Base-by-base conservation (phyloP, 2,329 filamentous ascomycete genomes). In the Berkeleyomyces basicola region DNA sequence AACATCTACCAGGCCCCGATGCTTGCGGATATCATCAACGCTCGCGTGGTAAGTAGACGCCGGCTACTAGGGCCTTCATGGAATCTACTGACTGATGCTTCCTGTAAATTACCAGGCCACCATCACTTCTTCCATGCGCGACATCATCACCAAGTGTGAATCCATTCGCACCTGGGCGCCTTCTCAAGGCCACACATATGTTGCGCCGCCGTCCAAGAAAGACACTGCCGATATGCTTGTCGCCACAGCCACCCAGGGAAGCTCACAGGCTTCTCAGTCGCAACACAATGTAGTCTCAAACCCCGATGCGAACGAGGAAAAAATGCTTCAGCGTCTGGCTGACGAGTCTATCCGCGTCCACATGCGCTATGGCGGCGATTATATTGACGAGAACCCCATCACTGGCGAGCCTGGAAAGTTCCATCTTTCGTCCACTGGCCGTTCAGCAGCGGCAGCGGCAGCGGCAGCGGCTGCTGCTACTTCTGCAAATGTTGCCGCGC, bases 321-420 rank as follows among this genome's bases (percentile, higher is more conserved):
- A 71, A 0, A 73, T 71, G 0, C 70, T 79, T 3, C 74, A 79
- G 64, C 74, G 77, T 11, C 70, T 80, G 2, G 76, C 82, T 1
- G 81, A 84, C 67, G 80, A 84, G 67, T 80, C 82, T 0, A 78
- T 83, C 65, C 72, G 75, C 67, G 75, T 82, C 47, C 80, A 83
- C 67, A 74, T 82, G 71, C 77, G 76, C 66, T 81, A 80, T 67
- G 83, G 82, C 44, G 79, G 81, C 58, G 82, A 86, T 66, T 86
- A 83, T 69, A 80, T 86, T 72, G 82, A 86, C 71, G 81, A 85
- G 70, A 86, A 84, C 67, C 82, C 83, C 49, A 85, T 86, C 67
- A 85, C 82, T 0, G 83, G 84, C 58, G 77, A 79, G 39, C 83
- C 83, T 0, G 83, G 83, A 59, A 81, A 83, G 61, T 86, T 86